phyloP scores from a whole-genome alignment of 331 rosid genomes.

The Cydonia oblonga region DNA sequence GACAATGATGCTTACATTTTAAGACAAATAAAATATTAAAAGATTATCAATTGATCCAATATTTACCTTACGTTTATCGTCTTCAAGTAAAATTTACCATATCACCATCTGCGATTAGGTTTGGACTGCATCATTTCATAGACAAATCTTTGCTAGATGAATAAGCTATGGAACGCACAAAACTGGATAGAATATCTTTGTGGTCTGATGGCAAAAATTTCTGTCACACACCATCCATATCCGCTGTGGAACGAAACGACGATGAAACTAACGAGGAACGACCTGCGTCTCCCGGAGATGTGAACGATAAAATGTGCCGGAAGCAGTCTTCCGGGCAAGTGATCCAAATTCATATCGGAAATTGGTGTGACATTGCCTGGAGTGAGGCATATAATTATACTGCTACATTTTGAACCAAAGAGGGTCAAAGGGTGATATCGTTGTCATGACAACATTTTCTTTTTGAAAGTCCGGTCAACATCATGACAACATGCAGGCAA shows the following conservation, averaged over 20 bases:
- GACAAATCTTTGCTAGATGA: slow-evolving; percentile 34
- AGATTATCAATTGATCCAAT: too few species aligned
- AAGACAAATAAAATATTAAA: too few species aligned
- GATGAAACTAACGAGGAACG: slow-evolving; percentile 16
- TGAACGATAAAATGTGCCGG: slow-evolving; percentile 31
- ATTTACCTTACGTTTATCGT: too few species aligned
- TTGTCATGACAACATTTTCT: slow-evolving; percentile 40
- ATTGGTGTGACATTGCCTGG: neutral
- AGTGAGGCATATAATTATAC: neutral
- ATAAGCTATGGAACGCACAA: slow-evolving; percentile 19
- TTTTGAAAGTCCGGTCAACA: neutral
- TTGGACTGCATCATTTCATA: slow-evolving; percentile 31
- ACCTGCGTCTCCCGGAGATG: slow-evolving; percentile 38
- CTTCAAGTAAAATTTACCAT: slow-evolving; percentile 22
- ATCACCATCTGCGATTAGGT: slow-evolving; percentile 30
- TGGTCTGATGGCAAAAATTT: slow-evolving; percentile 31
- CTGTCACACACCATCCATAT: slow-evolving; percentile 37
- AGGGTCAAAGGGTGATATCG: slow-evolving; percentile 22
- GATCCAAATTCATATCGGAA: slow-evolving; percentile 17
- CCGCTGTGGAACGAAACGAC: slow-evolving; percentile 19
- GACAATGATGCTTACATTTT: accelerated
- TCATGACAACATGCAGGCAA: slow-evolving; percentile 48
- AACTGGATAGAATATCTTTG: slow-evolving; percentile 24
- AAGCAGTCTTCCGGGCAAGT: slow-evolving; percentile 39
- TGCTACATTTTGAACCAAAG: too few species aligned